Base-by-base conservation (phyloP, 441 rosid genomes). In the Gossypium gossypioides region DNA sequence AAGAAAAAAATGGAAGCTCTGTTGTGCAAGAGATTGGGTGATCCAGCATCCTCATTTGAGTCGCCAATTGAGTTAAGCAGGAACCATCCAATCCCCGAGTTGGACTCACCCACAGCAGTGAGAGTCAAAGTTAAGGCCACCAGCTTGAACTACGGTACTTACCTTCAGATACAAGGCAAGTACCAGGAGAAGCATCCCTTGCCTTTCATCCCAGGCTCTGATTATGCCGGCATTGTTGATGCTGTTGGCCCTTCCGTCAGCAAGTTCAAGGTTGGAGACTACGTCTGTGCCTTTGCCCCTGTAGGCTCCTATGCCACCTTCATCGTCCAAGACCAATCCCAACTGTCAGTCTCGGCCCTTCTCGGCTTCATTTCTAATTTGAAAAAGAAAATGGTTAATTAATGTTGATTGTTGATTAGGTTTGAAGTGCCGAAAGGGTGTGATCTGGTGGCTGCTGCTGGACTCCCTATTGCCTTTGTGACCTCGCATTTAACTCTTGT, bases 401-500 rank as follows among this genome's bases (percentile, higher is more conserved):
- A 4, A 13, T 19, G 52, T 46, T 13, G 16, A 37, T 27, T 40
- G 18, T 4, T 44, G 64, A 40, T 27, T 27, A 89, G 97, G 79
- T 84, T 85, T 63, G 84, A 51, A 57, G 99, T 94, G 66, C 96
- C 97, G 16, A 87, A 87, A 32, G 87, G 84, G 75, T 92, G 96
- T 61, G 93, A 92, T 79, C 81, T 94, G 77, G 75, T 92, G 52
- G 91, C 85, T 57, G 97, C 89, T 29, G 94, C 83, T 68, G 97
- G 97, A 21, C 82, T 92, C 55, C 99, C 97, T 3, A 94, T 90
- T 52, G 97, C 91, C 8, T 94, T 79, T 77, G 97, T 97, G 22
- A 94, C 99, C 75, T 92, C 97, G n/a, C 96, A 94, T 80, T 85
- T 92, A 1, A 96, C 99, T 8, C 91, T 94, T 77, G 86, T 92